Percentiles rank a stretch among this genome's conserved stretches.
Conservation (phyloP, 495 filamentous ascomycete genomes). For the Penicillium maclennaniae region DNA sequence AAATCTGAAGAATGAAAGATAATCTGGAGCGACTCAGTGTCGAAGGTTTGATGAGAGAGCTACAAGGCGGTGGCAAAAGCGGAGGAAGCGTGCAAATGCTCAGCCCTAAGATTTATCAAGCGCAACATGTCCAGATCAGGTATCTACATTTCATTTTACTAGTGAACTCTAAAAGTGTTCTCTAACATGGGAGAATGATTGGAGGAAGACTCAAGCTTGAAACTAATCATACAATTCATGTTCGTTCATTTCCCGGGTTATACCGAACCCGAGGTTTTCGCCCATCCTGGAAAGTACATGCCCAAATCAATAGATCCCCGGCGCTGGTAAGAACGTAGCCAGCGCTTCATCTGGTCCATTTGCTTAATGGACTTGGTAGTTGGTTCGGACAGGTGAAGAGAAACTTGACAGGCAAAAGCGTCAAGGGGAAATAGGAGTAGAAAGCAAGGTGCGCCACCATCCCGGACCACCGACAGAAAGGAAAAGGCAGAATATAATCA, state of each 20-base stretch:
- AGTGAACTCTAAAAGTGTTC: neutral
- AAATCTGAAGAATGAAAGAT: neutral
- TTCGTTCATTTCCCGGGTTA: conserved; percentile 29
- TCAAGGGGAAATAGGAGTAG: conserved; percentile 9
- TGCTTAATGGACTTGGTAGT: conserved; percentile 16
- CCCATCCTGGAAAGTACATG: conserved; percentile 35
- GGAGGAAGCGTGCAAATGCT: neutral
- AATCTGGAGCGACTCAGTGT: neutral
- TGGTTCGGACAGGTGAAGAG: conserved; percentile 8
- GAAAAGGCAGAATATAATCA: conserved; percentile 23
- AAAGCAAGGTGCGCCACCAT: conserved; percentile 20
- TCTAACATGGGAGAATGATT: neutral
- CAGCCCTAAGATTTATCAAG: neutral
- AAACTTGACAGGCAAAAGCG: conserved; percentile 4
- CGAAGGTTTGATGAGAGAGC: conserved; percentile 13
- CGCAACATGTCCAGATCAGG: neutral
- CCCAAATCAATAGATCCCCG: conserved; percentile 21
- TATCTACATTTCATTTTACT: neutral
- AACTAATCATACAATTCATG: conserved; percentile 41
- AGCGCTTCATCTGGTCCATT: conserved; percentile 20
- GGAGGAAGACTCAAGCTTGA: conserved; percentile 6
- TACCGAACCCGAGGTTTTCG: conserved; percentile 24
- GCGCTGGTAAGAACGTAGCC: conserved; percentile 24
- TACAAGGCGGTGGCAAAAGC: conserved; percentile 25
- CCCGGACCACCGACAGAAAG: conserved; percentile 15